phyloP scores from a whole-genome alignment of 202 grass and related monocot species.

The Carex arenaria region DNA sequence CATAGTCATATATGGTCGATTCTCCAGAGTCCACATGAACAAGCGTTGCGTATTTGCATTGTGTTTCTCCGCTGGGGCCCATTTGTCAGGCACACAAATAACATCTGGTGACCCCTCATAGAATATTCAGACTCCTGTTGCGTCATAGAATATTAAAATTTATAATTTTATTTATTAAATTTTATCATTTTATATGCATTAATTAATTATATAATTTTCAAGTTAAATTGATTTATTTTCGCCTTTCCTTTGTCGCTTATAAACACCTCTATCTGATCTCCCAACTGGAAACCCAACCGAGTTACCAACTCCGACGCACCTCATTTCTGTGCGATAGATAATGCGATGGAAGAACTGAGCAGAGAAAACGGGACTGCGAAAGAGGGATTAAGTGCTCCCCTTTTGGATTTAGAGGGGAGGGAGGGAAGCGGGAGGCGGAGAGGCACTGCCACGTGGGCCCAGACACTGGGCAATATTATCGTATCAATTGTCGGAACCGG shows the following conservation, averaged over 20 bases:
- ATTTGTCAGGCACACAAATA: neutral
- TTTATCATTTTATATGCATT: too few relatives aligned
- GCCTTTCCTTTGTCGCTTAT: too few relatives aligned
- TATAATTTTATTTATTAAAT: too few relatives aligned
- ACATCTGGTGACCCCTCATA: neutral
- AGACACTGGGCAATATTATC: slow-evolving; percentile 85
- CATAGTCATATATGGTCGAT: too few relatives aligned
- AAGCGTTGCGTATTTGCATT: too few relatives aligned
- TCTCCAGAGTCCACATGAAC: too few relatives aligned
- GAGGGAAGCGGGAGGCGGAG: neutral
- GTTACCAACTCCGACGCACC: neutral
- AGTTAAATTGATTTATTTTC: too few relatives aligned
- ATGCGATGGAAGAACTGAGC: neutral
- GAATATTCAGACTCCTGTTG: neutral
- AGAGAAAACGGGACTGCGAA: neutral
- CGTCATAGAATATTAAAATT: neutral
- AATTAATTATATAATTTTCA: too few relatives aligned
- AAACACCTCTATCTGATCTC: too few relatives aligned
- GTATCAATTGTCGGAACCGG: slow-evolving; percentile 90
- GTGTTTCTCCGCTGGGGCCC: neutral
- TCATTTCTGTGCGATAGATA: neutral
- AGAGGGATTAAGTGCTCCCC: neutral
- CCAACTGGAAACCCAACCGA: neutral
- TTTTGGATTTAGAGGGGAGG: neutral
- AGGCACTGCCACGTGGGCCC: slow-evolving; percentile 42